Conservation (phyloP, 2,329 filamentous ascomycete genomes). For the Trichoderma gracile region DNA sequence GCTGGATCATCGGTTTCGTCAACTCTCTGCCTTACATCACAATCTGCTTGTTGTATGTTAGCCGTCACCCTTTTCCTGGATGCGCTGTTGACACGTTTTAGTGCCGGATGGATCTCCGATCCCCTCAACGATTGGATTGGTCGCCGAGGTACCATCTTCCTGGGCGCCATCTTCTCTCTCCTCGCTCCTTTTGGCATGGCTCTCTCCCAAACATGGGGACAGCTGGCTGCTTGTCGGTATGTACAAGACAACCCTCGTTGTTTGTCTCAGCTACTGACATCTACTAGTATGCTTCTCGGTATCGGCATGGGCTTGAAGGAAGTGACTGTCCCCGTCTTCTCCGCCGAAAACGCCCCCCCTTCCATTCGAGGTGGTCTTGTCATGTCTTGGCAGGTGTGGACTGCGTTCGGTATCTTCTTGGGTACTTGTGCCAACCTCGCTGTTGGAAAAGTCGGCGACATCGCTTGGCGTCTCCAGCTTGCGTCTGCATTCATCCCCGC, state of each 20-base stretch:
- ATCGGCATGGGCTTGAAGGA: constrained; percentile 60
- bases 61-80: neutral
- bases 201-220: constrained; percentile 58
- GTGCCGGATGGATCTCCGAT: constrained; percentile 62
- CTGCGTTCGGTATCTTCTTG: constrained; percentile 61
- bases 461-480: constrained; percentile 65
- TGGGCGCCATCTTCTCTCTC: constrained; percentile 62
- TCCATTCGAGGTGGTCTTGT: constrained; percentile 55
- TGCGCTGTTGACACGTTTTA: constrained; percentile 29
- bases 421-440: constrained; percentile 66
- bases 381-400: constrained; percentile 59
- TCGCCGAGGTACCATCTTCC: constrained; percentile 64
- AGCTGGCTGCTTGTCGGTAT: constrained; percentile 57
- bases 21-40: constrained; percentile 52
- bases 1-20: constrained; percentile 62
- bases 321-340: constrained; percentile 54
- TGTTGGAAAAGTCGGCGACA: constrained; percentile 58
- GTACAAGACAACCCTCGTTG: constrained; percentile 21
- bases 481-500: constrained; percentile 66
- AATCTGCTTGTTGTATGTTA: constrained; percentile 45
- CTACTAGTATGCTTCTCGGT: constrained; percentile 49
- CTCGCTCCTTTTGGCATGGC: constrained; percentile 62
- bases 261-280: neutral
- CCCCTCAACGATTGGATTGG: constrained; percentile 60
- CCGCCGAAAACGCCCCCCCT: constrained; percentile 54